Evolutionary conservation across 371 early-diverging fungal species (phyloP).

Genomic region (Umbelopsis sp.): DNA sequence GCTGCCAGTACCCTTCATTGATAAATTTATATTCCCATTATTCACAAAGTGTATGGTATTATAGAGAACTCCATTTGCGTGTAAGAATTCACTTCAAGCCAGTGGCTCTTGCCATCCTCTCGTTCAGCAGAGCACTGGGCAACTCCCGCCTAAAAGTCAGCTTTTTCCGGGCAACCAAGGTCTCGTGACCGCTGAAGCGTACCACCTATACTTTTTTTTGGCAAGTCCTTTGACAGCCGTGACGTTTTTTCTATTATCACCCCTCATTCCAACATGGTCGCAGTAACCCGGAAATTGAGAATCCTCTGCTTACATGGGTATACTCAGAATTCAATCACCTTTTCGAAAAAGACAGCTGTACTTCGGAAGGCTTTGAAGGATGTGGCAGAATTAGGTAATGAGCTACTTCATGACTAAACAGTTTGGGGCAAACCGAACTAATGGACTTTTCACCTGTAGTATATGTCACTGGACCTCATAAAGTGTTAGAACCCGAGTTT

Average conservation of each 20-base stretch:
- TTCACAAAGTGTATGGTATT: too few relatives aligned
- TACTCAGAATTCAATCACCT: conserved; percentile 71
- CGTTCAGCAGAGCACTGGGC: too few relatives aligned
- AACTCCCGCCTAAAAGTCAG: too few relatives aligned
- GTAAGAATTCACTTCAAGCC: too few relatives aligned
- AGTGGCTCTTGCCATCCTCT: too few relatives aligned
- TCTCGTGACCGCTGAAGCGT: background rate
- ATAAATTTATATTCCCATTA: too few relatives aligned
- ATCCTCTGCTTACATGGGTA: conserved; percentile 82
- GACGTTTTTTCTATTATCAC: background rate
- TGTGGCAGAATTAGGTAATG: conserved; percentile 62
- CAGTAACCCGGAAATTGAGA: conserved; percentile 35
- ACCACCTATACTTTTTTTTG: background rate
- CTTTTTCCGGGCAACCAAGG: too few relatives aligned
- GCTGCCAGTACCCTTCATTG: too few relatives aligned
- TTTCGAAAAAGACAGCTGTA: conserved; percentile 70
- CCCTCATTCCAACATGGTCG: background rate
- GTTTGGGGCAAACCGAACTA: background rate
- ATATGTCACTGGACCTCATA: conserved; percentile 68
- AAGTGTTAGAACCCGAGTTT: conserved; percentile 57
- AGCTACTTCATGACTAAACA: too few relatives aligned
- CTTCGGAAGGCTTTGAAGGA: conserved; percentile 67
- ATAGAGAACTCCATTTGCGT: too few relatives aligned
- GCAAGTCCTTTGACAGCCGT: background rate
- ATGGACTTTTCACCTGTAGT: conserved; percentile 33